Percentiles rank a stretch among this genome's conserved stretches.
These are phyloP conservation scores for Suhomyces anneliseae DNA, from an alignment of 1,139 yeast genomes.

Conservation along the genomic window DNA sequence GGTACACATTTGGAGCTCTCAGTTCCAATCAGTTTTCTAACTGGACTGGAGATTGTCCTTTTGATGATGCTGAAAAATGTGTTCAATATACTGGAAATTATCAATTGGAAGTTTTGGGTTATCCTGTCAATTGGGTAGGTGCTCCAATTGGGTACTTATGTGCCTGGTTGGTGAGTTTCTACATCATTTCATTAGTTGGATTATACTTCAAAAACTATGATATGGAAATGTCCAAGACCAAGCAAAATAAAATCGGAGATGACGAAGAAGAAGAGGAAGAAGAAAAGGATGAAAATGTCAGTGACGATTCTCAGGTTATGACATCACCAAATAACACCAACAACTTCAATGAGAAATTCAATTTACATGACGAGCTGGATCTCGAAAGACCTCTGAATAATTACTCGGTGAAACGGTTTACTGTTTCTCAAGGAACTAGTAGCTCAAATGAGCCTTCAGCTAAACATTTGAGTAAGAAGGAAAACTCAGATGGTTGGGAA, in stretches of 20 bases:
- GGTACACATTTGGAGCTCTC: constrained; percentile 28
- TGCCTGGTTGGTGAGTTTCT: constrained; percentile 21
- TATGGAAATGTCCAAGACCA: constrained; percentile 20
- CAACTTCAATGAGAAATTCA: no score
- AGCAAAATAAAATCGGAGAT: constrained; percentile 20
- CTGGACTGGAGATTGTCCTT: constrained; percentile 24
- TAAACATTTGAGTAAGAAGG: no score
- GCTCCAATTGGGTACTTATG: constrained; percentile 22
- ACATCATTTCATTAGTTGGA: constrained; percentile 15
- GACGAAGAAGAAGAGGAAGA: constrained; percentile 19
- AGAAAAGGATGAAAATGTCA: constrained; percentile 1
- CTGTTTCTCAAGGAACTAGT: no score
- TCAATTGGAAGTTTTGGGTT: constrained; percentile 21
- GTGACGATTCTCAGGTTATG: no score
- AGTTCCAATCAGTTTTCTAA: constrained; percentile 22
- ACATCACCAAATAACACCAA: no score
- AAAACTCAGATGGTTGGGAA: no score
- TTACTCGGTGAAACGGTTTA: no score
- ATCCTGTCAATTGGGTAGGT: constrained; percentile 22
- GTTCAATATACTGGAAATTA: constrained; percentile 22
- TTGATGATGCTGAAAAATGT: constrained; percentile 13
- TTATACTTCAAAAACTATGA: constrained; percentile 21
- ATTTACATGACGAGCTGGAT: no score
- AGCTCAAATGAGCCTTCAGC: no score
- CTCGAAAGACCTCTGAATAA: no score